phyloP scores from a whole-genome alignment of 1,284 basidiomycete genomes.

The Cutaneotrichosporon spelunceum region DNA sequence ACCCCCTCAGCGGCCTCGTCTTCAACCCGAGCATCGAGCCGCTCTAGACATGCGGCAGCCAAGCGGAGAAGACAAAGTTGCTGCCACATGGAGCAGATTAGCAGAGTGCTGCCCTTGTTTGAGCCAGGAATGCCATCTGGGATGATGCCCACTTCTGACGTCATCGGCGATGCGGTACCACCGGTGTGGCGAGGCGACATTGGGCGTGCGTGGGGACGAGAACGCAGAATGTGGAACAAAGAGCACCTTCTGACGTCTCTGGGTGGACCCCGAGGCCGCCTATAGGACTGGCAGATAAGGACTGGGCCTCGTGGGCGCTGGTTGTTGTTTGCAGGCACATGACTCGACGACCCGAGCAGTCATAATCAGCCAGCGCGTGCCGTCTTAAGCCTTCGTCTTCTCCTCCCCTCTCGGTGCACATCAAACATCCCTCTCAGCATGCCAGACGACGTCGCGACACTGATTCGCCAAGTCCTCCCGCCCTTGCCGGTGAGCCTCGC shows the following conservation, averaged over 20 bases:
- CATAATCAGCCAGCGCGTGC: too few relatives aligned
- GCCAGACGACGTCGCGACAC: background rate
- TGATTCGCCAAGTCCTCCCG: background rate
- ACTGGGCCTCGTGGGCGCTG: too few relatives aligned
- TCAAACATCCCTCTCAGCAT: background rate
- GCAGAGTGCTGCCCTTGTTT: background rate
- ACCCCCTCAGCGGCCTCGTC: conserved; percentile 11
- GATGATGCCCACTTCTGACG: too few relatives aligned
- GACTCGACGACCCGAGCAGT: too few relatives aligned
- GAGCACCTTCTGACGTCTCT: too few relatives aligned
- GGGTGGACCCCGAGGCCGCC: too few relatives aligned
- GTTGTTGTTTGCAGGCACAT: too few relatives aligned
- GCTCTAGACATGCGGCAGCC: background rate
- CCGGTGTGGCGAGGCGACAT: too few relatives aligned
- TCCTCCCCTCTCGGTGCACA: background rate
- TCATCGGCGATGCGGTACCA: too few relatives aligned
- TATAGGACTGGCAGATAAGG: too few relatives aligned
- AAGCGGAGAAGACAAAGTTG: background rate
- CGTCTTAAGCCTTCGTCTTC: background rate
- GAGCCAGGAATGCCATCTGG: background rate
- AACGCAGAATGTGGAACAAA: too few relatives aligned
- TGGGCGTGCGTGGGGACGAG: too few relatives aligned
- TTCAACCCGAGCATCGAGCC: conserved; percentile 13
- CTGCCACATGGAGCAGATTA: background rate
- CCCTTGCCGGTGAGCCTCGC: background rate